Evolutionary conservation across 2,329 filamentous ascomycete species (phyloP), one percentile per base, ranked within the genome.

Genomic region (Xylariaceae sp.): DNA sequence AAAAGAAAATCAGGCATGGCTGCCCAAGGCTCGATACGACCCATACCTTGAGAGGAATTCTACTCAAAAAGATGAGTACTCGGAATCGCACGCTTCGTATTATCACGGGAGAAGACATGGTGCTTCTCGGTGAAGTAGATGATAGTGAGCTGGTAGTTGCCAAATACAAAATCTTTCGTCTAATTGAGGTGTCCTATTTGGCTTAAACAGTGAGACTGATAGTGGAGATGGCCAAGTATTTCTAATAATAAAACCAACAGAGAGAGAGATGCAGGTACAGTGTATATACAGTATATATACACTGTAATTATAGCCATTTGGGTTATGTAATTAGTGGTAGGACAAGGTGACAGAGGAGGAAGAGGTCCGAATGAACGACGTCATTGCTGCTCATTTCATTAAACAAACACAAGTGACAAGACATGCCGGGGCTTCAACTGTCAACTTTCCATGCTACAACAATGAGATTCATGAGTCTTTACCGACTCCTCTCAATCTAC

Each of bases 141-240:
- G 28, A n/a, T 59, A 59, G 52, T 51, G 39, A 59, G 52, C 56
- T 11, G 55, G 51, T 36, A 34, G 54, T 61, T 58, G 55, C 37
- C 29, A 24, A 61, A 58, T 55, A 6, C 40, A 33, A 45, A 33
- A 34, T 29, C 21, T 28, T 53, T 49, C 24, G 34, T 51, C n/a
- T 26, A 37, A 49, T 41, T 28, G 31, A 40, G 8, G 4, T 3
- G 33, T 19, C 11, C 19, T 33, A n/a, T n/a, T n/a, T n/a, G n/a
- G 6, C 11, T 23, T 39, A 8, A 34, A 19, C 14, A 23, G 9
- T n/a, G n/a, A n/a, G n/a, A n/a, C n/a, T n/a, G n/a, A n/a, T n/a
- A n/a, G n/a, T n/a, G n/a, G n/a, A n/a, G n/a, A n/a, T n/a, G n/a
- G n/a, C n/a, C n/a, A n/a, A n/a, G n/a, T n/a, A n/a, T n/a, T n/a